phyloP scores from a whole-genome alignment of 495 filamentous ascomycete genomes.

The Podospora pseudopauciseta region DNA sequence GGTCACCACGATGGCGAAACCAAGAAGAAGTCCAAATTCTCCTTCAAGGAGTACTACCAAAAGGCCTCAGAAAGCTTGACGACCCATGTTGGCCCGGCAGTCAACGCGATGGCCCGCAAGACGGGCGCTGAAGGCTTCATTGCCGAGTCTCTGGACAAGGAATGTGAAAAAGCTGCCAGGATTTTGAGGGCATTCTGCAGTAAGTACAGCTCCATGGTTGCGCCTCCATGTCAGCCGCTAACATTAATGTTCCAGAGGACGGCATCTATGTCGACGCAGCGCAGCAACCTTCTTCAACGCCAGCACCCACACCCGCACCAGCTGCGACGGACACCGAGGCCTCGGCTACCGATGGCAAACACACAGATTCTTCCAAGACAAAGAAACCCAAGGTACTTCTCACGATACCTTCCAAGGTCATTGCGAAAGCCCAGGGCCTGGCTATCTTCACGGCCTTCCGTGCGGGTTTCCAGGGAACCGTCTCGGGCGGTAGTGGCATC shows the following conservation, averaged over 20 bases:
- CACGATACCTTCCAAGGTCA: slow-evolving; percentile 72
- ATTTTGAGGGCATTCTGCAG: slow-evolving; percentile 79
- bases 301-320: slow-evolving; percentile 14
- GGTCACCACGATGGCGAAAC: slow-evolving; percentile 21
- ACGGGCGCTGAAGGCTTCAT: slow-evolving; percentile 63
- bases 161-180: slow-evolving; percentile 80
- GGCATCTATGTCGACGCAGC: not conserved
- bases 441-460: slow-evolving; percentile 84
- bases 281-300: slow-evolving; percentile 35
- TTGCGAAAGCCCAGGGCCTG: slow-evolving; percentile 68
- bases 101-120: slow-evolving; percentile 66
- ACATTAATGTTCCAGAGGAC: not conserved
- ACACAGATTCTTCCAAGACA: slow-evolving; percentile 14
- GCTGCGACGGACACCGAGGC: slow-evolving; percentile 15
- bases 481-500: slow-evolving; percentile 71
- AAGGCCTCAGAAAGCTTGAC: slow-evolving; percentile 19
- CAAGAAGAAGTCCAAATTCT: slow-evolving; percentile 26
- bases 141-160: slow-evolving; percentile 74
- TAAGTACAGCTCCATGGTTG: slow-evolving; percentile 25
- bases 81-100: slow-evolving; percentile 51
- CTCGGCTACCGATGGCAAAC: slow-evolving; percentile 11
- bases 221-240: not conserved
- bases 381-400: slow-evolving; percentile 45
- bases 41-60: slow-evolving; percentile 11
- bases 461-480: slow-evolving; percentile 72